Conservation (phyloP, 75 land plant genomes). For the Isoetes taiwanensis region DNA sequence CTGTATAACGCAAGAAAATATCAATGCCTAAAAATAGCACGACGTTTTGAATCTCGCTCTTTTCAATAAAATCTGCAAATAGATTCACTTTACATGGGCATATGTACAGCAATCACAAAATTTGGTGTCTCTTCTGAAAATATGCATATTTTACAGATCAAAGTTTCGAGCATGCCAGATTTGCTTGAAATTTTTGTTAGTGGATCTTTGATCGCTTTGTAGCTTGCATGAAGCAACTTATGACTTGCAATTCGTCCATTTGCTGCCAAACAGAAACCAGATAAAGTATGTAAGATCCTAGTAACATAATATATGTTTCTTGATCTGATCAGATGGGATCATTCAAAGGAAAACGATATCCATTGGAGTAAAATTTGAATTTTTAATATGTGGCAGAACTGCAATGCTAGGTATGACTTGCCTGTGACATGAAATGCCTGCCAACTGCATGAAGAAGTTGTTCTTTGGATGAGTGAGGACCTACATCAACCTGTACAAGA, state of each 20-base stretch:
- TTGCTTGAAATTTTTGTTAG: no score
- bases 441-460: constrained; percentile 68
- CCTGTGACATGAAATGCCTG: constrained; percentile 78
- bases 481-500: constrained; percentile 50
- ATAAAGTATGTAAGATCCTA: not conserved
- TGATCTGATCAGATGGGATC: no score
- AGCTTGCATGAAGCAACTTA: constrained; percentile 67
- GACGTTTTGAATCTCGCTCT: no score
- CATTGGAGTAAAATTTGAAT: not conserved
- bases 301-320: not conserved
- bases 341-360: not conserved
- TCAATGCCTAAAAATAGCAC: no score
- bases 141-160: no score
- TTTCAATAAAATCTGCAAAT: no score
- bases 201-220: constrained; percentile 74
- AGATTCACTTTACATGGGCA: no score
- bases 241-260: constrained; percentile 91
- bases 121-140: no score
- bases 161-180: no score
- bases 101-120: no score
- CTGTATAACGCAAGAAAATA: no score
- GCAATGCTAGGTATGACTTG: no score
- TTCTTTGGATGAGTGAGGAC: constrained; percentile 73
- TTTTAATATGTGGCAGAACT: not conserved
- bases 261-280: constrained; percentile 53